A percentile compares a stretch with the other conserved stretches of the same genome.
Evolutionary conservation across 192 early-diverging fungal genomes (phyloP).

Genomic region (Chytriomyces sp.): DNA sequence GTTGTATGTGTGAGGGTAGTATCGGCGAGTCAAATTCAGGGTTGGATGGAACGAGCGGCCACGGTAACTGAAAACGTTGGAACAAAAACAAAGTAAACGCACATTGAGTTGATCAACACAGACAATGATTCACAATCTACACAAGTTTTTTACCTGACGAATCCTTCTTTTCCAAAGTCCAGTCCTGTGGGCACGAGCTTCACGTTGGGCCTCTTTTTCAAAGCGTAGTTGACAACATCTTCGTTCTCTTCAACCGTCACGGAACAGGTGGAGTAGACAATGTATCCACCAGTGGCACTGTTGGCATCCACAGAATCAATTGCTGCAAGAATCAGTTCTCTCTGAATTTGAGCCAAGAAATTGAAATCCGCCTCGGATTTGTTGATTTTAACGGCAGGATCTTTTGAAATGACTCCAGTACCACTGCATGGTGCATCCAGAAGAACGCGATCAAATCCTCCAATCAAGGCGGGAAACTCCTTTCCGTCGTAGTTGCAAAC

Average conservation of each 20-base stretch:
- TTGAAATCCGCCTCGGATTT: conserved; percentile 91
- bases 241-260: conserved; percentile 98
- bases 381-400: conserved; percentile 93
- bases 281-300: conserved; percentile 90
- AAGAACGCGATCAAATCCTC: conserved; percentile 96
- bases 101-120: background rate
- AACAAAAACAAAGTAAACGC: conserved; percentile 13
- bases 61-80: conserved; percentile 76
- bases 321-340: conserved; percentile 93
- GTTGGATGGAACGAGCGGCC: conserved; percentile 88
- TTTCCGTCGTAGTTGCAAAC: conserved; percentile 98
- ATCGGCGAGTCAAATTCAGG: conserved; percentile 81
- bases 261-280: conserved; percentile 99
- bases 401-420: conserved; percentile 99
- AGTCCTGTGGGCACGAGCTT: conserved; percentile 88
- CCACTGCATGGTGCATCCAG: conserved; percentile 98
- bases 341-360: conserved; percentile 91
- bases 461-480: conserved; percentile 95
- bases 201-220: conserved; percentile 91
- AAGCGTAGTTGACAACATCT: conserved; percentile 93
- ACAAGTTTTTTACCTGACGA: conserved; percentile 56
- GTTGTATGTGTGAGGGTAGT: conserved; percentile 97
- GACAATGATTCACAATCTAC: background rate
- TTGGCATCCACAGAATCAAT: conserved; percentile 96
- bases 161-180: conserved; percentile 95